Evolutionary conservation across 192 early-diverging fungal genomes (phyloP).

Genomic region (Neocallimastix lanati): DNA sequence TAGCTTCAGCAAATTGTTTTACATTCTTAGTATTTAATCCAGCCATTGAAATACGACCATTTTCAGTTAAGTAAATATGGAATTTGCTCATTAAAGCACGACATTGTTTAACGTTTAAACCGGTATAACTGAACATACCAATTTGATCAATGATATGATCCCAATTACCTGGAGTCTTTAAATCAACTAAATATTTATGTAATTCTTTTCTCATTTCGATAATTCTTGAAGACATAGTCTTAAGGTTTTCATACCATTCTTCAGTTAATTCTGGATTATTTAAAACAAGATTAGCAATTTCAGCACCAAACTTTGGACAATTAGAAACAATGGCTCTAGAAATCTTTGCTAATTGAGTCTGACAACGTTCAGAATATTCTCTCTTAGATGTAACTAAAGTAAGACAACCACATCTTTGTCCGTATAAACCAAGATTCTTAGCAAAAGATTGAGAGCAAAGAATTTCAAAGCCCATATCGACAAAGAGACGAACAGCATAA

Average conservation of each 20-base stretch:
- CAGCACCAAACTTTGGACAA: constrained; percentile 74
- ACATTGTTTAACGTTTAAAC: constrained; percentile 61
- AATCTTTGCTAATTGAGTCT: constrained; percentile 67
- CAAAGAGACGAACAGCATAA: constrained; percentile 83
- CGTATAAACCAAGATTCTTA: constrained; percentile 97
- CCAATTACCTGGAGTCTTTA: constrained; percentile 85
- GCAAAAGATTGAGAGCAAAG: constrained; percentile 83
- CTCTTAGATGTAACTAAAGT: constrained; percentile 45
- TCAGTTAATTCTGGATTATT: constrained; percentile 56
- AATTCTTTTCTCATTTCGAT: constrained; percentile 65
- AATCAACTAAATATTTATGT: constrained; percentile 35
- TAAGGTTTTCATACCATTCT: constrained; percentile 67
- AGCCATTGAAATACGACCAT: constrained; percentile 91
- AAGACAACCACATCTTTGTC: constrained; percentile 65
- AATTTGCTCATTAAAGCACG: constrained; percentile 61
- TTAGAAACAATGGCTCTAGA: constrained; percentile 77
- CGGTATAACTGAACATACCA: constrained; percentile 97
- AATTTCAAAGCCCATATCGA: constrained; percentile 73
- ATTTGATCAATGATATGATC: constrained; percentile 89
- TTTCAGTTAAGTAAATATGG: constrained; percentile 85
- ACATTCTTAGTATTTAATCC: constrained; percentile 78
- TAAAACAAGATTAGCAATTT: constrained; percentile 66
- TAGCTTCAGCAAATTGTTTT: constrained; percentile 66
- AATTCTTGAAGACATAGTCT: constrained; percentile 78
- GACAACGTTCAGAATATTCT: constrained; percentile 31